Evolutionary conservation across 345 rosid genomes (phyloP), one percentile per base, ranked within the genome.

Genomic region (Psidium friedrichsthalianum): DNA sequence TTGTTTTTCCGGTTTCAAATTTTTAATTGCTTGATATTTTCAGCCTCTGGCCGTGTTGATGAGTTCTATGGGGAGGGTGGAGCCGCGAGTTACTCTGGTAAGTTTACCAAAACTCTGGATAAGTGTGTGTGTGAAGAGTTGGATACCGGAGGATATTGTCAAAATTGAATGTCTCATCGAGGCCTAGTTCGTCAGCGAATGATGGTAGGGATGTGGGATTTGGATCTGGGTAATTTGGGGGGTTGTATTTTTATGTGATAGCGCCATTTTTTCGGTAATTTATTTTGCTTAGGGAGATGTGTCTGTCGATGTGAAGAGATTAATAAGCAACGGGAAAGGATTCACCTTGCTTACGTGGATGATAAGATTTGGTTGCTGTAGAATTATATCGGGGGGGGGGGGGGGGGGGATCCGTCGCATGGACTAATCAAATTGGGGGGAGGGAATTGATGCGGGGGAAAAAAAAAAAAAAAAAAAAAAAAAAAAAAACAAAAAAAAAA

Each of bases 61-160:
- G 89, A 96, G 11, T 94, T 91, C 88, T 89, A 89, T 83, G 90
- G 61, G 78, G 94, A 93, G 82, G 85, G 53, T 25, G 87, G 85
- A 55, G 89, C 89, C 2, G 61, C 91, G 7, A 91, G 93, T 90
- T 91, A 91, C 86, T 86, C 96, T 20, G 90, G 84, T 24, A 95
- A 93, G 87, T 97, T 88, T n/a, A n/a, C n/a, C 76, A 91, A 92
- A 91, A 89, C 92, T 88, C 40, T 96, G 88, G 93, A 87, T 9
- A 90, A 91, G 88, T 87, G n/a, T n/a, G n/a, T 97, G 84, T n/a
- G 95, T 96, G 85, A 85, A 59, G 88, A 89, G 56, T 44, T 97
- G 59, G 88, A 94, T 86, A 87, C n/a, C 54, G 13, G 87, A 92
- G n/a, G 74, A 87, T 96, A 42, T 55, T 93, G 49, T 88, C 91